Base-by-base conservation (phyloP, 1,284 basidiomycete genomes). In the Rhodotorula sp. region DNA sequence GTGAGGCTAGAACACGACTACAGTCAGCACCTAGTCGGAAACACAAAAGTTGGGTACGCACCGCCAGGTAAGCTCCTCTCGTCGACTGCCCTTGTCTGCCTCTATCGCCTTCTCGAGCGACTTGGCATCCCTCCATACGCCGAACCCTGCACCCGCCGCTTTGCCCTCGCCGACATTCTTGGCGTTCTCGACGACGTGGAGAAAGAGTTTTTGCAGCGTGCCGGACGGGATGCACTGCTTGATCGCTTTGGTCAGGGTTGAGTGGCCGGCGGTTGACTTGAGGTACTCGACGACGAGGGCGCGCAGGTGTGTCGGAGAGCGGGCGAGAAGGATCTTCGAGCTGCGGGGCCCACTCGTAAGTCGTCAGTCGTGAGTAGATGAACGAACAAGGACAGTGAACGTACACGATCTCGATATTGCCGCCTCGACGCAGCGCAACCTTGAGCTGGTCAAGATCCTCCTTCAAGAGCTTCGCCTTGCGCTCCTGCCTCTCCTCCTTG, bases 361-460 rank as follows among this genome's bases (percentile, higher is more conserved):
- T 44, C 5, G 11, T 11, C 20, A 15, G 36, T 36, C 44, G 32
- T 8, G n/a, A 10, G 22, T 24, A 22, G 10, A 24, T 22, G 10
- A n/a, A n/a, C 4, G 11, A 34, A 10, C 2, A 7, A 46, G 24
- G 27, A 56, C 9, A n/a, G 19, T 10, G 54, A 8, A 48, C 67
- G 51, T 46, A 72, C 64, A 68, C 68, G 36, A 70, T 48, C 51
- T 74, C 73, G n/a, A 44, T 56, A 51, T 73, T 73, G 20, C 68
- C 71, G 1, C 71, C 71, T 29, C 66, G 49, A 32, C 71, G 55
- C 30, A 74, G 47, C 15, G 64, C 71, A 13, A 74, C 71, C 52
- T 63, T 71, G 22, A 74, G 51, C 67, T 73, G 71, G 20, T 74
- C 73, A 19, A 74, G n/a, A 34, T 74, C 73, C 57, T 71, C 68